Evolutionary conservation across 805 yeast genomes (phyloP).

Genomic region (Phaffomyces thermotolerans): DNA sequence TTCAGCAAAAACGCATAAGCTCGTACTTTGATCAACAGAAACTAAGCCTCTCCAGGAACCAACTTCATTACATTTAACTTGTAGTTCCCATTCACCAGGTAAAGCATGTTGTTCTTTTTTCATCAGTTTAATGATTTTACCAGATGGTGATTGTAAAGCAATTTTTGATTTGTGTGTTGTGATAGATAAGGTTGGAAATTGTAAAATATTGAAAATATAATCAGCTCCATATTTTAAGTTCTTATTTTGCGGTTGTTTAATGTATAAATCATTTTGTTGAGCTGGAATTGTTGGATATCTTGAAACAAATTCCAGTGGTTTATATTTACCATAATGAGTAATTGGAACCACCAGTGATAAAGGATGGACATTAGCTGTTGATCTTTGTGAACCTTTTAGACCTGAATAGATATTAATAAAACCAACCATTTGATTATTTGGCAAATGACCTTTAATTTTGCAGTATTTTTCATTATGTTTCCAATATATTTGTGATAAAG

Average conservation of each 20-base stretch:
- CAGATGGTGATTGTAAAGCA: slow-evolving; percentile 80
- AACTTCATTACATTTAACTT: slow-evolving; percentile 54
- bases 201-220: slow-evolving; percentile 58
- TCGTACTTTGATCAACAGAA: slow-evolving; percentile 64
- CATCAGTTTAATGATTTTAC: slow-evolving; percentile 57
- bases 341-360: slow-evolving; percentile 69
- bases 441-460: slow-evolving; percentile 74
- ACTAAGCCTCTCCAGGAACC: slow-evolving; percentile 85
- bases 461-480: slow-evolving; percentile 55
- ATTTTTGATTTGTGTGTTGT: slow-evolving; percentile 39
- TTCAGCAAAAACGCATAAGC: slow-evolving; percentile 88
- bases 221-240: slow-evolving; percentile 48
- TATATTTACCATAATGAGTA: slow-evolving; percentile 60
- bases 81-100: slow-evolving; percentile 52
- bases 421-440: slow-evolving; percentile 62
- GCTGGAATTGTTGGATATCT: slow-evolving; percentile 66
- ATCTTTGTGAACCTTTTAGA: slow-evolving; percentile 48
- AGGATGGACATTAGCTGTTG: slow-evolving; percentile 54
- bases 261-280: slow-evolving; percentile 67
- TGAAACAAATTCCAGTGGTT: slow-evolving; percentile 59
- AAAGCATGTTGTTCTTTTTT: slow-evolving; percentile 41
- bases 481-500: slow-evolving; percentile 79
- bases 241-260: slow-evolving; percentile 77
- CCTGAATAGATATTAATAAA: slow-evolving; percentile 72
- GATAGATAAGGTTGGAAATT: slow-evolving; percentile 28